Evolutionary conservation across 2,329 filamentous ascomycete genomes (phyloP).

Genomic region (Talaromyces sp.): DNA sequence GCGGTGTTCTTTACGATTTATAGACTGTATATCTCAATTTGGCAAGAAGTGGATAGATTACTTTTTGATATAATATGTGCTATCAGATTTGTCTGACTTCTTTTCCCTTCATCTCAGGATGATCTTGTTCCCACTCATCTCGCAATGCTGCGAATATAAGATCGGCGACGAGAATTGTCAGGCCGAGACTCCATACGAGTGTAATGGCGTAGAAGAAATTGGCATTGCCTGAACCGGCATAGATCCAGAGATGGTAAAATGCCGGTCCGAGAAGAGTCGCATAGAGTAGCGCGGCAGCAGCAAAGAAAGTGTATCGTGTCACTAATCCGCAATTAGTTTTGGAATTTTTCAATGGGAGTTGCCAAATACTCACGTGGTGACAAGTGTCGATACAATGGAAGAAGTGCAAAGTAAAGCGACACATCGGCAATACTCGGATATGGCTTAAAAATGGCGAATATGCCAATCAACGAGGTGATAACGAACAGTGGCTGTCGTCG

Average conservation of each 20-base stretch:
- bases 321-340: slow-evolving; percentile 47
- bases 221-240: slow-evolving; percentile 93
- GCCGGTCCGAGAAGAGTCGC: slow-evolving; percentile 84
- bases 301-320: slow-evolving; percentile 90
- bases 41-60: not conserved
- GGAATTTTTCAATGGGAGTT: not conserved
- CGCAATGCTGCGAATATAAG: slow-evolving; percentile 81
- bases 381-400: slow-evolving; percentile 85
- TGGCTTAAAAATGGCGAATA: slow-evolving; percentile 94
- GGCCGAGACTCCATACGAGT: slow-evolving; percentile 90
- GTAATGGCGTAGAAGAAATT: slow-evolving; percentile 99
- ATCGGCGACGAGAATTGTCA: slow-evolving; percentile 83
- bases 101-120: slow-evolving; percentile 85
- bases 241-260: slow-evolving; percentile 97
- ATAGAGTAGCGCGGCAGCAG: slow-evolving; percentile 78
- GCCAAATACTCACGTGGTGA: slow-evolving; percentile 64
- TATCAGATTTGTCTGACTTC: slow-evolving; percentile 77
- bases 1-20: not conserved
- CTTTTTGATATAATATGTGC: slow-evolving; percentile 7
- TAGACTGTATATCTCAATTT: slow-evolving; percentile 18
- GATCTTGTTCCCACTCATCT: slow-evolving; percentile 90
- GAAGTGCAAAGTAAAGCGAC: slow-evolving; percentile 75
- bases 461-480: slow-evolving; percentile 76
- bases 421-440: slow-evolving; percentile 92
- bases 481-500: slow-evolving; percentile 83